Evolutionary conservation across 805 yeast genomes (phyloP).

Genomic region (Saturnispora saitoi): DNA sequence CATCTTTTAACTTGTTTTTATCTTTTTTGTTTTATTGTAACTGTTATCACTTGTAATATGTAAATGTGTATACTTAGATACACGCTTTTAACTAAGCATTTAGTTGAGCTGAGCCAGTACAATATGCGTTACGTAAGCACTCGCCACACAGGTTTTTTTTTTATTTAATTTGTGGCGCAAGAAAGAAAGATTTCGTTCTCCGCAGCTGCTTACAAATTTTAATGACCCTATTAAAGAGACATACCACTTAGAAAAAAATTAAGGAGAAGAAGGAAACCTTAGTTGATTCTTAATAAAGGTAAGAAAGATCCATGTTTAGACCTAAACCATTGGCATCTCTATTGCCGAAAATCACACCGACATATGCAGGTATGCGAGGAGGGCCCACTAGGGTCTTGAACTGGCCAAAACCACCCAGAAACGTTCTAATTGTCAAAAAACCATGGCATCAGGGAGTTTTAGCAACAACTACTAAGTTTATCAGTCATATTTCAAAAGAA

Average conservation of each 20-base stretch:
- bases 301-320: slow-evolving; percentile 2
- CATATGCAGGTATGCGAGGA: slow-evolving; percentile 44
- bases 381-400: slow-evolving; percentile 54
- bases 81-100: too few species aligned
- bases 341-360: slow-evolving; percentile 33
- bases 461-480: slow-evolving; percentile 56
- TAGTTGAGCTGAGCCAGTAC: too few species aligned
- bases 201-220: neutral
- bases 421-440: slow-evolving; percentile 74
- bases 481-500: slow-evolving; percentile 47
- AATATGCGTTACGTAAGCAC: neutral
- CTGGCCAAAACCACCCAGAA: slow-evolving; percentile 69
- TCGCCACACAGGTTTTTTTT: neutral
- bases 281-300: neutral
- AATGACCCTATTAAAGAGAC: neutral
- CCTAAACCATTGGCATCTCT: slow-evolving; percentile 7
- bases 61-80: too few species aligned
- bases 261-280: neutral
- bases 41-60: too few species aligned
- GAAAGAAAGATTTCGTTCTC: neutral
- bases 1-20: neutral
- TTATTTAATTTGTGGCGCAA: neutral
- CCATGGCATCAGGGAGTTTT: slow-evolving; percentile 66
- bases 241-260: neutral
- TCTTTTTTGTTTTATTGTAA: too few species aligned